These are phyloP conservation scores for Orychophragmus violaceus DNA, from an alignment of 345 rosid genomes.

Conservation along the genomic window DNA sequence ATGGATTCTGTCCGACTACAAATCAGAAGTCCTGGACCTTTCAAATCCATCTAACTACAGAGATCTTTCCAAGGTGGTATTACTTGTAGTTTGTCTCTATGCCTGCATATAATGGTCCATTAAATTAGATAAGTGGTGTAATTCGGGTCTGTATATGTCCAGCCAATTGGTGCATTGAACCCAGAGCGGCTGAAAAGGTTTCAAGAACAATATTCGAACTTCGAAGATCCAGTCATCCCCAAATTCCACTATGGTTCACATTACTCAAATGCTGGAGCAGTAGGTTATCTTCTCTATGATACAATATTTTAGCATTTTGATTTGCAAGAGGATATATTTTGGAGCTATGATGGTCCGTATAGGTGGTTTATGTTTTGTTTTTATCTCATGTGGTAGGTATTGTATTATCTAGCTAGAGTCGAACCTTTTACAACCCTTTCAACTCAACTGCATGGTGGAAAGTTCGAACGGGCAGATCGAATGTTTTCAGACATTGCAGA, in stretches of 20 bases:
- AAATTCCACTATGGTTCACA: constrained; percentile 95
- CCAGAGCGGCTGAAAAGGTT: constrained; percentile 70
- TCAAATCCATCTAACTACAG: constrained; percentile 75
- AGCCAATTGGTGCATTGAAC: constrained; percentile 96
- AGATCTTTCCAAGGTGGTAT: constrained; percentile 85
- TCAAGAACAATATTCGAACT: constrained; percentile 83
- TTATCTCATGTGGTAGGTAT: constrained; percentile 49
- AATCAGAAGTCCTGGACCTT: constrained; percentile 66
- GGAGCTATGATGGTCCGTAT: neutral
- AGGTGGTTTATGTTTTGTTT: constrained; percentile 1
- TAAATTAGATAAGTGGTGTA: constrained; percentile 1
- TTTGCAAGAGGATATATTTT: constrained; percentile 3
- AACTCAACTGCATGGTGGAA: constrained; percentile 80
- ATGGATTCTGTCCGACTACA: constrained; percentile 80
- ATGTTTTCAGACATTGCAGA: constrained; percentile 83
- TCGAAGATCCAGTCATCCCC: constrained; percentile 88
- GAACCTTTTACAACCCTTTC: constrained; percentile 92
- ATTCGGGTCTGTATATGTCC: constrained; percentile 32
- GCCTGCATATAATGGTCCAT: constrained; percentile 6
- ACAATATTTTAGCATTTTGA: neutral
- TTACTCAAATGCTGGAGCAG: constrained; percentile 89
- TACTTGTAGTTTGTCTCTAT: constrained; percentile 11
- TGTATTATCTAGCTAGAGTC: constrained; percentile 83
- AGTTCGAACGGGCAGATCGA: constrained; percentile 66
- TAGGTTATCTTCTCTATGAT: constrained; percentile 40